Percentiles rank a stretch among this genome's conserved stretches.
These are phyloP conservation scores for Stachybotrys echinatus DNA, from an alignment of 2,329 filamentous ascomycete genomes.

Conservation along the genomic window DNA sequence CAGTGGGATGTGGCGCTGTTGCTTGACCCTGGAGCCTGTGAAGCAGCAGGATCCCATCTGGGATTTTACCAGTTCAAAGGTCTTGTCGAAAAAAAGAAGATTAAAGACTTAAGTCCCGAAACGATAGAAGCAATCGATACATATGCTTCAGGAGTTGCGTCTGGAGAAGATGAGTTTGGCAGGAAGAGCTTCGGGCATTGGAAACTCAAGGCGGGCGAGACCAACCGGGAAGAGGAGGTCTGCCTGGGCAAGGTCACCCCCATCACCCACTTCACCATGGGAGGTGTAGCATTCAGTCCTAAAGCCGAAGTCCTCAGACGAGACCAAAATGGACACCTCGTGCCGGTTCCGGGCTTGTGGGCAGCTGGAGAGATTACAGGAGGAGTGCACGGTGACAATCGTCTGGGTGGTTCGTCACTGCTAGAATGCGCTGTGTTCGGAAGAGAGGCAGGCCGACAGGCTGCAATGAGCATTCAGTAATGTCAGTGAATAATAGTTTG, in stretches of 20 bases:
- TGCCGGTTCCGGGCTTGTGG: constrained; percentile 51
- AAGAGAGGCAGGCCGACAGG: constrained; percentile 43
- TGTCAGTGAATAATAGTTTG: too few species aligned
- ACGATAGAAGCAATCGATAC: constrained; percentile 38
- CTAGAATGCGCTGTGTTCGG: constrained; percentile 62
- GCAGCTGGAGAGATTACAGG: constrained; percentile 61
- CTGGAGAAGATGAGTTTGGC: constrained; percentile 38
- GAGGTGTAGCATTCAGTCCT: constrained; percentile 53
- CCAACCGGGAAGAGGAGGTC: constrained; percentile 44
- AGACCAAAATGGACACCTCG: constrained; percentile 22
- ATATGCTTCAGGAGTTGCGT: constrained; percentile 41
- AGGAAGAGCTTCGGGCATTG: constrained; percentile 50
- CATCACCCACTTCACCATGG: constrained; percentile 64
- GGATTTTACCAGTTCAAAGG: constrained; percentile 61
- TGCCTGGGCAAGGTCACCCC: constrained; percentile 57
- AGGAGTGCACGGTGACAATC: constrained; percentile 58
- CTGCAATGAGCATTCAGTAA: too few species aligned
- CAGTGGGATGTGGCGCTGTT: constrained; percentile 57
- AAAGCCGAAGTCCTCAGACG: constrained; percentile 43
- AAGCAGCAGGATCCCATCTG: constrained; percentile 48
- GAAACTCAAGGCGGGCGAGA: constrained; percentile 37
- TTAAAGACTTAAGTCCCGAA: constrained; percentile 39
- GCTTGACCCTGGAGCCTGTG: constrained; percentile 52
- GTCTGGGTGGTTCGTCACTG: constrained; percentile 55
- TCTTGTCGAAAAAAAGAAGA: constrained; percentile 49